Percentiles rank a stretch among this genome's conserved stretches.
Evolutionary conservation across 192 early-diverging fungal species (phyloP).

Genomic region (Backusella sp.): DNA sequence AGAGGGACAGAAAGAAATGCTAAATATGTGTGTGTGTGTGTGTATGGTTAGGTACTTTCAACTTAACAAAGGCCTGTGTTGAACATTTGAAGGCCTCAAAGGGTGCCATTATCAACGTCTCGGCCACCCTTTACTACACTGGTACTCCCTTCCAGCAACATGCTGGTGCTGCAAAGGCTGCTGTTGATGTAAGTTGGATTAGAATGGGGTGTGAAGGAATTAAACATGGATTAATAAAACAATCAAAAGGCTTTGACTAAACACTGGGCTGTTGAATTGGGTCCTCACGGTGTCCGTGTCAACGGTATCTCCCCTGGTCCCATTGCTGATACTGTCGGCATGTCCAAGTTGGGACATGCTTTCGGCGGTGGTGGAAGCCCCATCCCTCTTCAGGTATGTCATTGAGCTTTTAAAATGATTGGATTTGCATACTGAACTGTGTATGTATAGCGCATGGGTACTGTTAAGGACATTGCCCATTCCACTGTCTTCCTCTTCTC

Average conservation of each 20-base stretch:
- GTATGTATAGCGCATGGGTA: conserved; percentile 35
- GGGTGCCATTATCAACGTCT: conserved; percentile 67
- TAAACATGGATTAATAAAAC: conserved; percentile 20
- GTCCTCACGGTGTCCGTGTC: conserved; percentile 64
- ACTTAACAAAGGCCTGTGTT: conserved; percentile 69
- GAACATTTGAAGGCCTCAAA: conserved; percentile 64
- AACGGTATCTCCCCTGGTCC: conserved; percentile 16
- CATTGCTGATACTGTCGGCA: conserved; percentile 22
- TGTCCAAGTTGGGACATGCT: conserved; percentile 1
- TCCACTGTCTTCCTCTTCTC: conserved; percentile 66
- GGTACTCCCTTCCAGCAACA: conserved; percentile 45
- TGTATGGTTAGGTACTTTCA: conserved; percentile 70
- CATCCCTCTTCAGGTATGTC: conserved; percentile 28
- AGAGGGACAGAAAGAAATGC: background rate
- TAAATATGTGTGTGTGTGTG: background rate
- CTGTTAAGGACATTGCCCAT: conserved; percentile 65
- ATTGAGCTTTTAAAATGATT: too few relatives aligned
- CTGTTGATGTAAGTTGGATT: conserved; percentile 29
- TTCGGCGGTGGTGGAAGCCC: background rate
- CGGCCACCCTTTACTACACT: conserved; percentile 64
- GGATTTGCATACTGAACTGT: background rate
- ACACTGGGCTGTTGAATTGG: conserved; percentile 69
- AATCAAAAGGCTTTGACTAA: conserved; percentile 55
- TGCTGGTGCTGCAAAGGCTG: conserved; percentile 33
- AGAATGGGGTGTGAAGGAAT: too few relatives aligned